A percentile compares a stretch with the other conserved stretches of the same genome.
Evolutionary conservation across 163 green algal species (phyloP).

Genomic region (Volvox carteri): DNA sequence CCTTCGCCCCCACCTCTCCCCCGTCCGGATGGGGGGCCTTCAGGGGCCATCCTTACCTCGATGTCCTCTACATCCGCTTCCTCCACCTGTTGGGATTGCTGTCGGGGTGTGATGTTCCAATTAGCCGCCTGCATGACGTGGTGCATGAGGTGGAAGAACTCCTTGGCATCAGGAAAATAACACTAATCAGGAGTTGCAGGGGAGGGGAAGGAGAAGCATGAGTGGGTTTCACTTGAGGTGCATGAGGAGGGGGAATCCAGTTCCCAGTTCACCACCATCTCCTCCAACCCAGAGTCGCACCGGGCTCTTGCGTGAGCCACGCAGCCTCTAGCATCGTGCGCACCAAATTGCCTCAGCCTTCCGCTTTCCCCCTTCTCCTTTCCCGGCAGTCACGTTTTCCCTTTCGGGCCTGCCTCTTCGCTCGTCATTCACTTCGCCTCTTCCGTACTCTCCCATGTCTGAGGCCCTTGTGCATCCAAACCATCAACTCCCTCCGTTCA

Average conservation of each 20-base stretch:
- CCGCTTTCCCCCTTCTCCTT: too few species aligned
- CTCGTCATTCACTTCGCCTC: too few species aligned
- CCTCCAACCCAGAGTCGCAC: neutral
- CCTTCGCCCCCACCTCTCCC: neutral
- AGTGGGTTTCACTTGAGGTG: too few species aligned
- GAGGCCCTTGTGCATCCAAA: too few species aligned
- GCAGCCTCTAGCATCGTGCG: neutral
- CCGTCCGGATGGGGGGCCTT: too few species aligned
- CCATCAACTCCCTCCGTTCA: too few species aligned
- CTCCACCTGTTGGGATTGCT: neutral
- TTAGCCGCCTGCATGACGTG: neutral
- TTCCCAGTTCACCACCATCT: neutral
- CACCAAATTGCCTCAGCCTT: too few species aligned
- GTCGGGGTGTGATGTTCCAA: constrained; percentile 7
- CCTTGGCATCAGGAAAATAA: neutral
- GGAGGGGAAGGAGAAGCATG: neutral
- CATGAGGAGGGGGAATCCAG: neutral
- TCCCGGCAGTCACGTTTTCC: too few species aligned
- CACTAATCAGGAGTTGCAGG: too few species aligned
- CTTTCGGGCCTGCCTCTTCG: too few species aligned
- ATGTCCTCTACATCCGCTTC: constrained; percentile 37
- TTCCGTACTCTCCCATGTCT: too few species aligned
- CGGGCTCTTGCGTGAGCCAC: neutral
- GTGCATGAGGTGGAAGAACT: too few species aligned
- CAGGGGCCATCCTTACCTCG: constrained; percentile 16